Evolutionary conservation across 2,329 filamentous ascomycete species (phyloP).

Genomic region (Trichoderma atrobrunneum): DNA sequence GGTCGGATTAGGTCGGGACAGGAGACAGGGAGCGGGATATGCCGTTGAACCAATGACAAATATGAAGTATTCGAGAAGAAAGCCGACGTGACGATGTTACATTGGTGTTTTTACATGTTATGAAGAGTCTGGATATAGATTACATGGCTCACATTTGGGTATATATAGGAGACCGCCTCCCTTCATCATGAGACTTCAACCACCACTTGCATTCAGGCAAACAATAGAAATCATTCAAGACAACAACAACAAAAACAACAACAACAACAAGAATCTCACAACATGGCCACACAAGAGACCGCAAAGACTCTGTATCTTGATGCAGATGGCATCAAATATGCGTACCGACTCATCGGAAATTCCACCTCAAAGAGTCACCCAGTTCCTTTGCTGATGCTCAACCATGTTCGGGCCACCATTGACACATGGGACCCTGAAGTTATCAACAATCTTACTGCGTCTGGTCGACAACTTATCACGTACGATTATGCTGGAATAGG

Average conservation of each 20-base stretch:
- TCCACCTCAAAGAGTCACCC: constrained; percentile 28
- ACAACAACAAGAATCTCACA: background rate
- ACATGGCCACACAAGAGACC: constrained; percentile 33
- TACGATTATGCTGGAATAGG: constrained; percentile 24
- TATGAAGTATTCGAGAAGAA: background rate
- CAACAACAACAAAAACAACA: background rate
- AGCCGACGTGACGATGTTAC: background rate
- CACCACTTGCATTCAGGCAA: background rate
- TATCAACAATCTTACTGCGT: constrained; percentile 47
- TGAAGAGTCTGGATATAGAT: background rate
- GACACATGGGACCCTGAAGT: constrained; percentile 41
- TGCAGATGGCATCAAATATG: constrained; percentile 31
- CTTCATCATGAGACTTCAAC: background rate
- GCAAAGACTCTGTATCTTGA: constrained; percentile 30
- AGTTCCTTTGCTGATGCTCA: constrained; percentile 28
- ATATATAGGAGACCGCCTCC: background rate
- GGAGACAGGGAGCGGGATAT: background rate
- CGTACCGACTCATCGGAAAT: constrained; percentile 34
- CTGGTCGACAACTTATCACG: constrained; percentile 39
- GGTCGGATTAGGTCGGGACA: background rate
- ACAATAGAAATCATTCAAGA: background rate
- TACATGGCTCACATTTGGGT: background rate
- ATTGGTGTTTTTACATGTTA: background rate
- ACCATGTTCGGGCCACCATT: constrained; percentile 26
- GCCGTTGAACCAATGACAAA: background rate